phyloP scores from a whole-genome alignment of 2,329 filamentous ascomycete species.

The Ascochyta lentis region DNA sequence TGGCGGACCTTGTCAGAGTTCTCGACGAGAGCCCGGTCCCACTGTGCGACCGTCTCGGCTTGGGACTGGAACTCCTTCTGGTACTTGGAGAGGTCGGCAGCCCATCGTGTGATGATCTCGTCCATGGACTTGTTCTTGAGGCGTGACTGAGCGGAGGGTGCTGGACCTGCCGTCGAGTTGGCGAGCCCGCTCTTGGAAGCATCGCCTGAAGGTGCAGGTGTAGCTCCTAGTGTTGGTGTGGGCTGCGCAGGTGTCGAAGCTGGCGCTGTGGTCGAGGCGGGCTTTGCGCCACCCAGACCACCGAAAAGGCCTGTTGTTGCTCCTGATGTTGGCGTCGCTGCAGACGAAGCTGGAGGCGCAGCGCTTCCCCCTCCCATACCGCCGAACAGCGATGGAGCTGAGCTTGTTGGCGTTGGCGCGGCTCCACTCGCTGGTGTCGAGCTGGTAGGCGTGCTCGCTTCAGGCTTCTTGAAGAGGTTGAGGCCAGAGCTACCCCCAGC shows the following conservation, averaged over 20 bases:
- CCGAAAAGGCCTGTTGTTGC: conserved; percentile 28
- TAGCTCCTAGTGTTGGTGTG: conserved; percentile 26
- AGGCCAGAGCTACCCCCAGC: conserved; percentile 25
- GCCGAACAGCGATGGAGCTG: conserved; percentile 29
- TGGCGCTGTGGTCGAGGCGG: conserved; percentile 26
- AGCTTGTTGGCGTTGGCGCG: conserved; percentile 27
- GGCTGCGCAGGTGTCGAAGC: conserved; percentile 27
- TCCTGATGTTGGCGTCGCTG: conserved; percentile 21
- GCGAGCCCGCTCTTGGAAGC: conserved; percentile 57
- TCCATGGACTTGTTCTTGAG: conserved; percentile 99
- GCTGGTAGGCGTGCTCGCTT: conserved; percentile 22
- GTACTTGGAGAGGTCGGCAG: conserved; percentile 91
- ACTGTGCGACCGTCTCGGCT: conserved; percentile 82
- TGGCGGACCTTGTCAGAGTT: conserved; percentile 96
- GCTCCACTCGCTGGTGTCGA: conserved; percentile 29
- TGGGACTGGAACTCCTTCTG: conserved; percentile 96
- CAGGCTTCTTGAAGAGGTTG: conserved; percentile 23
- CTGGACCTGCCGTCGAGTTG: conserved; percentile 79
- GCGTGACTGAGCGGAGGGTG: conserved; percentile 80
- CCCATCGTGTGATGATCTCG: conserved; percentile 97
- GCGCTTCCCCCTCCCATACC: conserved; percentile 27
- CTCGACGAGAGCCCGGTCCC: conserved; percentile 91
- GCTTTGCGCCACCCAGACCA: conserved; percentile 19
- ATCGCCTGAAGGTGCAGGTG: conserved; percentile 27
- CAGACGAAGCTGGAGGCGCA: conserved; percentile 26